Evolutionary conservation across 163 green algal species (phyloP), one percentile per base, ranked within the genome.

Genomic region (Coccomyxa subellipsoidea): DNA sequence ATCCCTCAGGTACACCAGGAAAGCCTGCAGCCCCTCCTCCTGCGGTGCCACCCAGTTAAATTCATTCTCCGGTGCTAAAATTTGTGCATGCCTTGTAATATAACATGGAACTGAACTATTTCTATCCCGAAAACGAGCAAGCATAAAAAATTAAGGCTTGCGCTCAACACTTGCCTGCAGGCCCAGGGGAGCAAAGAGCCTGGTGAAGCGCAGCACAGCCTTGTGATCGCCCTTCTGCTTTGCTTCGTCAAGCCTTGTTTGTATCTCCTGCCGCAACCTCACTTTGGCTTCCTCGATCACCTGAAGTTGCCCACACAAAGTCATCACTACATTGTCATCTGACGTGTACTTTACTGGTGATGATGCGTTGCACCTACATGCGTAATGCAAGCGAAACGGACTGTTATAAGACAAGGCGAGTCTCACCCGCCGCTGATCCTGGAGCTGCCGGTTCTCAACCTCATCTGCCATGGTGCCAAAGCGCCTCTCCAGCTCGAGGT

Each of bases 161-260:
- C 5, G 5, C 3, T 59, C 47, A 1, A 12, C 21, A 27, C 77
- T 53, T 27, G 94, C 89, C 84, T 90, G 81, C 75, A 92, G 85
- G 21, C 91, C 87, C 70, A 99, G 90, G 25, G 93, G 96, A 80
- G 89, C 86, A 81, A 94, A 94, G 38, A 99, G 91, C 75, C 83
- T 81, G 2, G 91, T 89, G 88, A 95, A 98, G 38, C 93, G 92
- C 69, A 95, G 25, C 35, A 95, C 93, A 29, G 83, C 88, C 12
- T 83, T 85, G 78, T 95, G 91, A 80, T 99, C 90, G 25, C 88
- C 78, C 5, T 82, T 81, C 0, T 87, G 71, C 4, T 91, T 90
- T 5, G 96, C 96, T 8, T 91, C 90, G 9, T 91, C 86, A n/a
- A 97, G 90, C 21, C 82, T 77, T 32, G 79, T 72, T 1, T 88